Evolutionary conservation across 768 basidiomycete genomes (phyloP).

Genomic region (Crassisporium funariophilum): DNA sequence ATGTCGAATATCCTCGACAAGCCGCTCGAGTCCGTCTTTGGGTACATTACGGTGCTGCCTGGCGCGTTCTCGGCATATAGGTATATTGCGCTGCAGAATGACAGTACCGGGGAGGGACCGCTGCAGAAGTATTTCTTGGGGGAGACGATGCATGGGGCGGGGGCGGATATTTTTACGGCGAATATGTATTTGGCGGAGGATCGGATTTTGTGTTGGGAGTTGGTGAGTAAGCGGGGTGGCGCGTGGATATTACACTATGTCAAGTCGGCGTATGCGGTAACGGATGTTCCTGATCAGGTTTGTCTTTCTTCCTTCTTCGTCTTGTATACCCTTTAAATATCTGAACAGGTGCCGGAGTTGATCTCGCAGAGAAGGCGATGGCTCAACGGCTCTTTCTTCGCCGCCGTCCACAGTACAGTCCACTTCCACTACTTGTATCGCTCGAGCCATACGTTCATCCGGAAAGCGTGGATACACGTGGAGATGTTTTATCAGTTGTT

Average conservation of each 20-base stretch:
- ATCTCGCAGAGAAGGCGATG: conserved; percentile 95
- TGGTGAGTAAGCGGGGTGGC: conserved; percentile 90
- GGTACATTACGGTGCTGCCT: conserved; percentile 93
- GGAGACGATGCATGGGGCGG: conserved; percentile 89
- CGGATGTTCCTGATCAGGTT: conserved; percentile 92
- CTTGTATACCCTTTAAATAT: background rate
- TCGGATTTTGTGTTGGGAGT: conserved; percentile 96
- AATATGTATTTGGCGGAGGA: conserved; percentile 98
- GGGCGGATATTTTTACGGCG: conserved; percentile 90
- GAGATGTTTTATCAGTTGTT: conserved; percentile 91
- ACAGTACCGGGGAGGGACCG: conserved; percentile 79
- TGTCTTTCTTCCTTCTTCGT: conserved; percentile 11
- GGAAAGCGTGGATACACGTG: conserved; percentile 94
- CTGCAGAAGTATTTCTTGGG: conserved; percentile 96
- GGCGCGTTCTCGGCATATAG: conserved; percentile 92
- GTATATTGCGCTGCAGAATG: conserved; percentile 91
- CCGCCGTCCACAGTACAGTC: conserved; percentile 86
- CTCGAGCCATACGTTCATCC: conserved; percentile 75
- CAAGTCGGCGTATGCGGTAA: conserved; percentile 90
- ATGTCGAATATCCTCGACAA: conserved; percentile 94
- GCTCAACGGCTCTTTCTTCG: conserved; percentile 99
- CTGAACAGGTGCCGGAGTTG: conserved; percentile 76
- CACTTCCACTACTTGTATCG: conserved; percentile 97
- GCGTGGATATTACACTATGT: conserved; percentile 96
- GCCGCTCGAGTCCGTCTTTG: conserved; percentile 86